Conservation (phyloP, 306 rosid genomes). For the Sechiopsis laciniata region DNA sequence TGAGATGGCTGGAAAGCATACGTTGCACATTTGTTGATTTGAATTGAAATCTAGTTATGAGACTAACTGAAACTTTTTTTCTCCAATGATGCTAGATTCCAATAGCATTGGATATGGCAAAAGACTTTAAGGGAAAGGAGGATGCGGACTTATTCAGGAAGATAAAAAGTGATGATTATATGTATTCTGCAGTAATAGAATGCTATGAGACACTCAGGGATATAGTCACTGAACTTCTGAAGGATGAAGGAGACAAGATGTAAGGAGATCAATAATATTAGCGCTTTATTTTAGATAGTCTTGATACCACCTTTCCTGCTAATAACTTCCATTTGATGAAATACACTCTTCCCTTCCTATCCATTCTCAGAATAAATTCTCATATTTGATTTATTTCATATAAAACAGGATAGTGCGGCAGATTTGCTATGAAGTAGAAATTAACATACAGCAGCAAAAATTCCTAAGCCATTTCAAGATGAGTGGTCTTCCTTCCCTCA, state of each 20-base stretch:
- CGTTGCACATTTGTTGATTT: constrained; percentile 28
- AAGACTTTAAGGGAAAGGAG: constrained; percentile 67
- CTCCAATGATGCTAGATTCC: constrained; percentile 63
- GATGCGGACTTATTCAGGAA: constrained; percentile 70
- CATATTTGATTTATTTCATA: constrained; percentile 27
- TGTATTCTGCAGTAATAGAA: constrained; percentile 82
- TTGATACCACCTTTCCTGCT: neutral
- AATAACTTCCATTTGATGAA: constrained; percentile 1
- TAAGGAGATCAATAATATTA: constrained; percentile 37
- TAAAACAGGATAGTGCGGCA: constrained; percentile 43
- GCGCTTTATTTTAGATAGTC: neutral
- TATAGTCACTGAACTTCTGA: constrained; percentile 48
- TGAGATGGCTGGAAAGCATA: constrained; percentile 2
- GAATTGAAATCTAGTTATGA: neutral
- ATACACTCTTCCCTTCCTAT: neutral
- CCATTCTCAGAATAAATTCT: neutral
- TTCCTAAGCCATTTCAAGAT: constrained; percentile 63
- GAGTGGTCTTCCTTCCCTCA: constrained; percentile 74
- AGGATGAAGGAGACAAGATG: constrained; percentile 45
- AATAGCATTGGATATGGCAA: constrained; percentile 95
- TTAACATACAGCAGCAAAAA: constrained; percentile 20
- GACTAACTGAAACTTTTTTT: constrained; percentile 17
- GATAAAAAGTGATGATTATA: constrained; percentile 63
- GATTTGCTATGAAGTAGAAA: constrained; percentile 42
- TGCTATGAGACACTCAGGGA: constrained; percentile 81